These are phyloP conservation scores for Cyberlindnera xishuangbannaensis DNA, from an alignment of 805 yeast species.

Conservation along the genomic window DNA sequence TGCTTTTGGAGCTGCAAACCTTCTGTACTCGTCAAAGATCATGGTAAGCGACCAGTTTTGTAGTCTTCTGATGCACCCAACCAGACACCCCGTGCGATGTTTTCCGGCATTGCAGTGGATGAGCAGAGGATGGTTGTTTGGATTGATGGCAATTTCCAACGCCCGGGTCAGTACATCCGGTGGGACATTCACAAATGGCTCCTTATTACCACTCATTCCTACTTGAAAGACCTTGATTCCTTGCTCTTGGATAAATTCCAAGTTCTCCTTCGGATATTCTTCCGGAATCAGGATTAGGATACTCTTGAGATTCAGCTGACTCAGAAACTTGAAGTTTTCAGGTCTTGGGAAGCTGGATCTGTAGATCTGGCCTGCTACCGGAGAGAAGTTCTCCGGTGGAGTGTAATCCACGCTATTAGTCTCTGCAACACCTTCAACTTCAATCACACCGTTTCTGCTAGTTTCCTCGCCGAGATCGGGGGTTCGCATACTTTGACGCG, in stretches of 20 bases:
- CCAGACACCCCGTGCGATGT: constrained; percentile 94
- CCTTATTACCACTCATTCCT: constrained; percentile 94
- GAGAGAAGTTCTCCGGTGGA: constrained; percentile 90
- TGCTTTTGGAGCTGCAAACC: constrained; percentile 92
- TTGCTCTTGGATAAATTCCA: constrained; percentile 53
- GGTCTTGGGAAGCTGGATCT: constrained; percentile 86
- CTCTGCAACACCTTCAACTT: constrained; percentile 17
- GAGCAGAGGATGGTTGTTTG: constrained; percentile 83
- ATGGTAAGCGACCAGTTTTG: constrained; percentile 92
- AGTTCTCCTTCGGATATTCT: constrained; percentile 77
- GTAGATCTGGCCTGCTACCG: constrained; percentile 73
- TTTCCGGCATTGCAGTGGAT: constrained; percentile 96
- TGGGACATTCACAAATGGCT: constrained; percentile 79
- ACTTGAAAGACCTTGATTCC: constrained; percentile 73
- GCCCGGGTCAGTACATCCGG: constrained; percentile 72
- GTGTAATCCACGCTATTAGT: constrained; percentile 24
- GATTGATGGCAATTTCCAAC: constrained; percentile 72
- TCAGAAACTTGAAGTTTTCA: constrained; percentile 70
- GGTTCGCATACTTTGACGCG: constrained; percentile 1
- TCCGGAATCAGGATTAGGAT: constrained; percentile 86
- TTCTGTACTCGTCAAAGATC: constrained; percentile 92
- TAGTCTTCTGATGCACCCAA: constrained; percentile 83
- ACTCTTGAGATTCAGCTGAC: constrained; percentile 58
- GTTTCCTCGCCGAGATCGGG: too few species aligned
- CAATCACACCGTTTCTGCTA: too few species aligned